These are phyloP conservation scores for Vigna radiata DNA, from an alignment of 306 rosid species.

Conservation along the genomic window DNA sequence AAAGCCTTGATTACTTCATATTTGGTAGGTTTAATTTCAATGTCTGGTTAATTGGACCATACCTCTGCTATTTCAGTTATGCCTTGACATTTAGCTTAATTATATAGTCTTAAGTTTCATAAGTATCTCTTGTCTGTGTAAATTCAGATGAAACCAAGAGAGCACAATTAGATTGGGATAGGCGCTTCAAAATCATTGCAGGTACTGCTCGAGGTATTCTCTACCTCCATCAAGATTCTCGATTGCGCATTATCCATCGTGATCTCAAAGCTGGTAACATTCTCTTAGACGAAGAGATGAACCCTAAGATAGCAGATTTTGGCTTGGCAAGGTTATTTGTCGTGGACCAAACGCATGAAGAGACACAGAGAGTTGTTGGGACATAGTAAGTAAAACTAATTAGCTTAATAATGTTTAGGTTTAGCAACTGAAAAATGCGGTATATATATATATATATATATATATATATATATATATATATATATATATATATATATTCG, in stretches of 20 bases:
- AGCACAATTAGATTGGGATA: slow-evolving; percentile 40
- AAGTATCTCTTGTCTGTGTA: not conserved
- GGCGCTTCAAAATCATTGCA: slow-evolving; percentile 29
- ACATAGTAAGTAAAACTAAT: slow-evolving; percentile 39
- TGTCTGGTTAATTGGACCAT: slow-evolving; percentile 7
- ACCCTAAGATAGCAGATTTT: slow-evolving; percentile 44
- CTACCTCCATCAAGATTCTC: slow-evolving; percentile 46
- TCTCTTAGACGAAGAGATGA: slow-evolving; percentile 43
- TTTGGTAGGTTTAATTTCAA: slow-evolving; percentile 46
- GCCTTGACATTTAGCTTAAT: not conserved
- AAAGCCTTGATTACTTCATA: slow-evolving; percentile 39
- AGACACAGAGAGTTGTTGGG: slow-evolving; percentile 34
- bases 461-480: too few relatives aligned
- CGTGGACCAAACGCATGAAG: slow-evolving; percentile 20
- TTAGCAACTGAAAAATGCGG: not conserved
- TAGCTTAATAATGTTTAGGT: not conserved
- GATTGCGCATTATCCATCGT: slow-evolving; percentile 35
- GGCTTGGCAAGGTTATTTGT: slow-evolving; percentile 33
- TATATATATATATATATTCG: too few relatives aligned
- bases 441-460: too few relatives aligned
- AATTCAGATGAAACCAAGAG: slow-evolving; percentile 32
- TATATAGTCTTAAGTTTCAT: not conserved
- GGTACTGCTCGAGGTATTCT: slow-evolving; percentile 36
- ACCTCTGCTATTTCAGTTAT: not conserved
- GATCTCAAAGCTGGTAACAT: slow-evolving; percentile 46